Conservation (phyloP, 768 basidiomycete species). For the Suillus fuscotomentosus region DNA sequence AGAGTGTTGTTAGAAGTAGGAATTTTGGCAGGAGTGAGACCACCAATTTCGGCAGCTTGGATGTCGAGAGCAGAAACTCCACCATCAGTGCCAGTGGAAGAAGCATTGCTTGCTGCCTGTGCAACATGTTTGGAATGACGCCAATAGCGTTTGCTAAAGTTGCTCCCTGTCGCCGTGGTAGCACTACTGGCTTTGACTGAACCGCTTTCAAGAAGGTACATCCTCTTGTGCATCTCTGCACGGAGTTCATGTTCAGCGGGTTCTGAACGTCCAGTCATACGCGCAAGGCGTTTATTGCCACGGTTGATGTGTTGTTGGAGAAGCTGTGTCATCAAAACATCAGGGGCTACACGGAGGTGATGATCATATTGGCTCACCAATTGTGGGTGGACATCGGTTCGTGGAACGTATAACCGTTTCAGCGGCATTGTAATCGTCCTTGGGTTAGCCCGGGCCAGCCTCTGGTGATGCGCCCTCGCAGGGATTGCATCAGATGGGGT, state of each 20-base stretch:
- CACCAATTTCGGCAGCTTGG: conserved; percentile 32
- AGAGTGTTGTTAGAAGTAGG: conserved; percentile 53
- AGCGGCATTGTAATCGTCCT: conserved; percentile 43
- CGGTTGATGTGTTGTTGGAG: conserved; percentile 74
- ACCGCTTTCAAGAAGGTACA: conserved; percentile 35
- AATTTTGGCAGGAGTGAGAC: conserved; percentile 41
- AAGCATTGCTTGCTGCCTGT: conserved; percentile 10
- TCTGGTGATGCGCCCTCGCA: conserved; percentile 10
- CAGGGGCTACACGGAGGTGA: background rate
- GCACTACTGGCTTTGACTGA: conserved; percentile 3
- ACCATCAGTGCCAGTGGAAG: conserved; percentile 14
- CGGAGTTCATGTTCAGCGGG: conserved; percentile 50
- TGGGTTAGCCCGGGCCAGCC: conserved; percentile 7
- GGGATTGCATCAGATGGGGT: conserved; percentile 32
- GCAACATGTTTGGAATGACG: conserved; percentile 7
- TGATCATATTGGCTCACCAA: conserved; percentile 32
- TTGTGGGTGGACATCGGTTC: conserved; percentile 38
- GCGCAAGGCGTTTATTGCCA: conserved; percentile 59
- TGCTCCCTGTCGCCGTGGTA: conserved; percentile 6
- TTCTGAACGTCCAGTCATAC: conserved; percentile 58
- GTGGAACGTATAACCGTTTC: conserved; percentile 31
- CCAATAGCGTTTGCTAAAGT: conserved; percentile 8
- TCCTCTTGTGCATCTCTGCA: conserved; percentile 41
- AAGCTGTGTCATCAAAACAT: conserved; percentile 36
- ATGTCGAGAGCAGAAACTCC: conserved; percentile 38